Evolutionary conservation across 169 alveolate genomes (phyloP).

Genomic region (Fabrea salina): DNA sequence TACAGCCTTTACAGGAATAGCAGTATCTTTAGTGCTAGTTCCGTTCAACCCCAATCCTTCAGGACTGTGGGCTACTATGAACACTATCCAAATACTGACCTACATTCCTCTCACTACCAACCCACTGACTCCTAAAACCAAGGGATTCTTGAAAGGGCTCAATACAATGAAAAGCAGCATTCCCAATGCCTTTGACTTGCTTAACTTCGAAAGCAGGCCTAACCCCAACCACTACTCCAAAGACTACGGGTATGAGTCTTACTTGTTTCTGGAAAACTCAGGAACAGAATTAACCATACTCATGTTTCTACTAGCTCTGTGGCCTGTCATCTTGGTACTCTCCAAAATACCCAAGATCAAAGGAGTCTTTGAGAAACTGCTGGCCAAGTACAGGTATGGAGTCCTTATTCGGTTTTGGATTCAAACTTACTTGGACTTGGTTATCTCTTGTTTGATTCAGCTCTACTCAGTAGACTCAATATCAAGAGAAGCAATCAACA

Average conservation of each 20-base stretch:
- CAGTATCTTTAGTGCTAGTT: no score
- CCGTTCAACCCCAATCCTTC: neutral
- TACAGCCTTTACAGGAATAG: neutral
- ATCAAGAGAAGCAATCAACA: no score
- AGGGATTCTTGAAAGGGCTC: neutral
- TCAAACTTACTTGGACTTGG: neutral
- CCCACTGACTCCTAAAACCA: neutral
- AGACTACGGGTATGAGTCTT: neutral
- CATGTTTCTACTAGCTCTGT: neutral
- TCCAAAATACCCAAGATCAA: neutral
- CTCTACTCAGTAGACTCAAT: no score
- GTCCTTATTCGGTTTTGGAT: conserved; percentile 23
- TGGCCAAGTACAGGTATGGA: neutral
- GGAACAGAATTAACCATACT: neutral
- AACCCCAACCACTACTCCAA: neutral
- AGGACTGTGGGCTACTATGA: neutral
- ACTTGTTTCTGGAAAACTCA: neutral
- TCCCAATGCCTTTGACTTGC: neutral
- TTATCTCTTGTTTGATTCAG: neutral
- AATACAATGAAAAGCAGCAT: neutral
- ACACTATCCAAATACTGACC: conserved; percentile 6
- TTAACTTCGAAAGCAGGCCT: neutral
- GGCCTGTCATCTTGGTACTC: neutral
- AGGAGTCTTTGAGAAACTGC: neutral
- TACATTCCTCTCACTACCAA: neutral